Evolutionary conservation across 1,284 basidiomycete genomes (phyloP).

Genomic region (Austropuccinia psidii): DNA sequence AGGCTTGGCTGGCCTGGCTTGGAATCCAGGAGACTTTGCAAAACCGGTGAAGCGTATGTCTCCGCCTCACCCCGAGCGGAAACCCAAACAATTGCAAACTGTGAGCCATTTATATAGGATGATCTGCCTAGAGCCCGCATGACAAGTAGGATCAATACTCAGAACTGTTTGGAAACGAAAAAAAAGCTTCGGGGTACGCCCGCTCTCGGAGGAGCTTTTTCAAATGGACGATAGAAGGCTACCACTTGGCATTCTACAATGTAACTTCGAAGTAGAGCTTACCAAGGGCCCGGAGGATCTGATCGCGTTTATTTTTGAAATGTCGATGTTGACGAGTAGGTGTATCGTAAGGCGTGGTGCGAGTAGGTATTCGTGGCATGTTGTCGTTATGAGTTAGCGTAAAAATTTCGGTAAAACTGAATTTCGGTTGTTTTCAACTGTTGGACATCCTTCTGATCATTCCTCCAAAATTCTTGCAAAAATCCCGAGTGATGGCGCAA

Average conservation of each 20-base stretch:
- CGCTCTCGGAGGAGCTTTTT: no score
- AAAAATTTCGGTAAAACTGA: no score
- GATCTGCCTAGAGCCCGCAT: constrained; percentile 45
- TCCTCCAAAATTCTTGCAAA: no score
- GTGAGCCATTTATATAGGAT: constrained; percentile 53
- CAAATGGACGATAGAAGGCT: no score
- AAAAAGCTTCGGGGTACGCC: no score
- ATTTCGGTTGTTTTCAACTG: no score
- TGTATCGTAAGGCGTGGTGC: constrained; percentile 53
- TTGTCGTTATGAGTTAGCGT: no score
- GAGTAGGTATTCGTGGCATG: constrained; percentile 54
- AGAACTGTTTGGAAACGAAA: no score
- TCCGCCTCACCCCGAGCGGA: constrained; percentile 54
- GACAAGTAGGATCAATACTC: no score
- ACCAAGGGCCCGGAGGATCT: constrained; percentile 53
- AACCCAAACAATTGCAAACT: constrained; percentile 54
- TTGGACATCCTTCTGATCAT: no score
- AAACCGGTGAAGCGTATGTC: constrained; percentile 52
- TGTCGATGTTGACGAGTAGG: constrained; percentile 53
- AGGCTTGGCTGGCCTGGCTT: constrained; percentile 16
- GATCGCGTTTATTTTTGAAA: constrained; percentile 54
- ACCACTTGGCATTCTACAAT: no score
- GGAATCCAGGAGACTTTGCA: constrained; percentile 31
- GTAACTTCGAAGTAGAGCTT: background rate
- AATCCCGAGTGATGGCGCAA: no score